Conservation (phyloP, 306 rosid species). For the Prunus armeniaca region DNA sequence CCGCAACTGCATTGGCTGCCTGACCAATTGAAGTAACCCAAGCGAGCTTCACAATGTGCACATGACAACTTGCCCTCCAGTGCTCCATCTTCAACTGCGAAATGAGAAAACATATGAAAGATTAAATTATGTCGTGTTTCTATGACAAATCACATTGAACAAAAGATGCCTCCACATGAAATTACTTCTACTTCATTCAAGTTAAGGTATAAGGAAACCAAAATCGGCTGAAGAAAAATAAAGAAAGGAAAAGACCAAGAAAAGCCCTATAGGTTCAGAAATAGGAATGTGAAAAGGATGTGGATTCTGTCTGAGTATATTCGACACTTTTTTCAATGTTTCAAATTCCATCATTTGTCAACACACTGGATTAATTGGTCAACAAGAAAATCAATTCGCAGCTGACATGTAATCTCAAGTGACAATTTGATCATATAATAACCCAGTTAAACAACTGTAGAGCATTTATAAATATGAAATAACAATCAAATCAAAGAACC, state of each 20-base stretch:
- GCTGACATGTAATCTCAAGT: not conserved
- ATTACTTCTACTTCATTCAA: no score
- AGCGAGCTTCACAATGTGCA: slow-evolving; percentile 79
- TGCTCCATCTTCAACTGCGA: slow-evolving; percentile 88
- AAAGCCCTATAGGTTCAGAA: no score
- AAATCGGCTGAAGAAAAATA: no score
- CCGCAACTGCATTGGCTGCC: slow-evolving; percentile 97
- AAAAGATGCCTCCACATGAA: not conserved
- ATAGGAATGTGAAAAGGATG: no score
- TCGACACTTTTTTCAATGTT: no score
- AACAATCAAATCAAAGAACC: not conserved
- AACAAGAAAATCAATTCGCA: not conserved
- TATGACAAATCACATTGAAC: slow-evolving; percentile 1
- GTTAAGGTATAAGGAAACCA: no score
- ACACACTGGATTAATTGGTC: no score
- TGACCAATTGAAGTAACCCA: slow-evolving; percentile 92
- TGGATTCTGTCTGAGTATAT: no score
- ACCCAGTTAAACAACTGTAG: not conserved
- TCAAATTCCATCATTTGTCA: no score
- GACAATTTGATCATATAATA: not conserved
- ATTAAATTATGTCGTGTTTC: not conserved
- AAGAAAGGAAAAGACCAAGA: no score
- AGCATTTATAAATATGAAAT: not conserved
- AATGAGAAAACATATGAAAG: slow-evolving; percentile 26
- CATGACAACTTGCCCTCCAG: slow-evolving; percentile 88